phyloP scores from a whole-genome alignment of 2,329 filamentous ascomycete species.

The Ciborinia camelliae region DNA sequence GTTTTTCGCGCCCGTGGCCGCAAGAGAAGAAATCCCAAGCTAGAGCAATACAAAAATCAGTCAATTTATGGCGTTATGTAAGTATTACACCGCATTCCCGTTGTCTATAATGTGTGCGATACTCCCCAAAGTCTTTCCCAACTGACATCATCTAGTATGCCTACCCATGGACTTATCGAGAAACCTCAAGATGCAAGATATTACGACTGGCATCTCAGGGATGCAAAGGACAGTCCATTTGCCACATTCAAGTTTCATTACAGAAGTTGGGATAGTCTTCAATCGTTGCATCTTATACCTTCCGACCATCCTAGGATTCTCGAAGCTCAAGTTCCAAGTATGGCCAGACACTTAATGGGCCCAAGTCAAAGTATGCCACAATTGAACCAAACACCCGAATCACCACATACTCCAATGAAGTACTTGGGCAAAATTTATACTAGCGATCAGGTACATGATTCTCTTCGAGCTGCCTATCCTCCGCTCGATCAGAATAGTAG shows the following conservation, averaged over 20 bases:
- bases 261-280: slow-evolving; percentile 49
- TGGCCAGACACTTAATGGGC: slow-evolving; percentile 5
- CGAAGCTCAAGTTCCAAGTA: slow-evolving; percentile 3
- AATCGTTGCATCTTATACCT: slow-evolving; percentile 47
- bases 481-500: background rate
- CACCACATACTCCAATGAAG: slow-evolving; percentile 9
- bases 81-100: slow-evolving; percentile 31
- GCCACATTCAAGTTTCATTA: slow-evolving; percentile 56
- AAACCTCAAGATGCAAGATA: slow-evolving; percentile 49
- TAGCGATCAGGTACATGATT: slow-evolving; percentile 18
- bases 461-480: slow-evolving; percentile 6
- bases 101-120: background rate
- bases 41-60: slow-evolving; percentile 46
- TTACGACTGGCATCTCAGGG: slow-evolving; percentile 52
- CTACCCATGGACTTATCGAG: slow-evolving; percentile 52
- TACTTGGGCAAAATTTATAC: slow-evolving; percentile 19
- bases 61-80: slow-evolving; percentile 53
- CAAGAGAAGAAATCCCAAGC: slow-evolving; percentile 42
- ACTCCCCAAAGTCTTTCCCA: background rate
- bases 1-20: slow-evolving; percentile 52
- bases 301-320: slow-evolving; percentile 22
- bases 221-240: slow-evolving; percentile 51
- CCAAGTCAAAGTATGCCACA: background rate
- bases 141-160: slow-evolving; percentile 41
- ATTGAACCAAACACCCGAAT: background rate